Evolutionary conservation across 2,329 filamentous ascomycete genomes (phyloP).

Genomic region (Fusarium cyanostomum): DNA sequence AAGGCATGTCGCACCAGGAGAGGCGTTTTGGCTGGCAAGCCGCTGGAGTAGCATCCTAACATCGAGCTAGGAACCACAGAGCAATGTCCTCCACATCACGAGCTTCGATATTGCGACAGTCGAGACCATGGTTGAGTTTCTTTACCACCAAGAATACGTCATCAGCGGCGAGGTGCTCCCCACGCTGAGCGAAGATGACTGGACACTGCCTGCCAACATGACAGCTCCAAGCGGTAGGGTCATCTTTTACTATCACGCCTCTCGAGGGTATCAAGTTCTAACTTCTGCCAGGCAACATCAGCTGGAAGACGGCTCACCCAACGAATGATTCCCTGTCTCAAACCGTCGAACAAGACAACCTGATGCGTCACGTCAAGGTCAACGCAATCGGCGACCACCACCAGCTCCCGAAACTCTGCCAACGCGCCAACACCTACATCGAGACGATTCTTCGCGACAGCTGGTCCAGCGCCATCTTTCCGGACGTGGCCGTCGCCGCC

Average conservation of each 20-base stretch:
- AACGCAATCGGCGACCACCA: slow-evolving; percentile 39
- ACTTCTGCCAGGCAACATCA: no score
- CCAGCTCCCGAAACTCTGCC: slow-evolving; percentile 16
- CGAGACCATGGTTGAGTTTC: slow-evolving; percentile 31
- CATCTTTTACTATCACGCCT: no score
- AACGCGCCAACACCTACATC: slow-evolving; percentile 20
- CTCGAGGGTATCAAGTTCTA: no score
- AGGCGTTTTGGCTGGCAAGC: no score
- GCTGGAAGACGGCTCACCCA: no score
- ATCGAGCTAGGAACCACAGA: slow-evolving; percentile 20
- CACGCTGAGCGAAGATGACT: neutral
- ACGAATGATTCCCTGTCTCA: neutral
- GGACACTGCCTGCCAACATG: neutral
- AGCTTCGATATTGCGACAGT: slow-evolving; percentile 27
- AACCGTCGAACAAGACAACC: neutral
- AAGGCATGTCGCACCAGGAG: slow-evolving; percentile 12
- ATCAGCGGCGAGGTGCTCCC: neutral
- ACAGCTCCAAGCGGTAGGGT: no score
- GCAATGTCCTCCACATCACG: slow-evolving; percentile 19
- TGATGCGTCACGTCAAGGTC: slow-evolving; percentile 30
- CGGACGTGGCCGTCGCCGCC: neutral
- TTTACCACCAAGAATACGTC: slow-evolving; percentile 36
- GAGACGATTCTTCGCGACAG: neutral
- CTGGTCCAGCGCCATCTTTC: neutral
- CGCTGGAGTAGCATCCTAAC: neutral